These are phyloP conservation scores for Epichloe baconii DNA, from an alignment of 2,329 filamentous ascomycete species.

Conservation along the genomic window DNA sequence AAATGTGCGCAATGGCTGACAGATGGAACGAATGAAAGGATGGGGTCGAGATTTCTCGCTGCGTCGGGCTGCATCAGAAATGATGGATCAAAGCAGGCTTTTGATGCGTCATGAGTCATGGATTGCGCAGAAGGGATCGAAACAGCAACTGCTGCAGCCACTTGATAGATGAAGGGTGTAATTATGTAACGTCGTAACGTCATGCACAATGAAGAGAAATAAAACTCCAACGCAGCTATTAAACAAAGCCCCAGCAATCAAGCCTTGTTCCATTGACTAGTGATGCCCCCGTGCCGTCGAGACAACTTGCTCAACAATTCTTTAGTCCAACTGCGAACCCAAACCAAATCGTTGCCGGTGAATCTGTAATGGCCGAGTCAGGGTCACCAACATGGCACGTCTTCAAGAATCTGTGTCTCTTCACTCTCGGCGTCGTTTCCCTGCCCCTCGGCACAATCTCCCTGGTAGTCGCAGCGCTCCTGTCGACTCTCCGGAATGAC, in stretches of 20 bases:
- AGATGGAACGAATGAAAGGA: constrained; percentile 30
- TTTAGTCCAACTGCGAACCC: too few relatives aligned
- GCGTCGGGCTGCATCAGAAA: constrained; percentile 14
- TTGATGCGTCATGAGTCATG: not conserved
- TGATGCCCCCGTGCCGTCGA: too few relatives aligned
- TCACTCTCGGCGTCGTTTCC: constrained; percentile 20
- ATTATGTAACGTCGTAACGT: not conserved
- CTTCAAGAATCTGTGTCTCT: constrained; percentile 13
- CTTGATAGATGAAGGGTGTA: too few relatives aligned
- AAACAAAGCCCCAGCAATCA: too few relatives aligned
- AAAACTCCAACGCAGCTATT: not conserved
- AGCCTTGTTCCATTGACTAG: too few relatives aligned
- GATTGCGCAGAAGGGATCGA: not conserved
- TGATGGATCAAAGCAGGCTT: not conserved
- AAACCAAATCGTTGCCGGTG: not conserved
- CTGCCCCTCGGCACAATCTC: constrained; percentile 39
- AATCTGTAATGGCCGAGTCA: not conserved
- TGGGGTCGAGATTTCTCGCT: constrained; percentile 52
- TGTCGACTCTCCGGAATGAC: not conserved
- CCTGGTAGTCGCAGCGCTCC: constrained; percentile 7
- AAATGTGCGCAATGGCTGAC: not conserved
- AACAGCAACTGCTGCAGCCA: not conserved
- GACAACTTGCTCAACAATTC: too few relatives aligned
- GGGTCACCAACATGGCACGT: constrained; percentile 7
- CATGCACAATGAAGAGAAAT: not conserved